phyloP scores from a whole-genome alignment of 257 asterid species.

The Voacanga thouarsii region DNA sequence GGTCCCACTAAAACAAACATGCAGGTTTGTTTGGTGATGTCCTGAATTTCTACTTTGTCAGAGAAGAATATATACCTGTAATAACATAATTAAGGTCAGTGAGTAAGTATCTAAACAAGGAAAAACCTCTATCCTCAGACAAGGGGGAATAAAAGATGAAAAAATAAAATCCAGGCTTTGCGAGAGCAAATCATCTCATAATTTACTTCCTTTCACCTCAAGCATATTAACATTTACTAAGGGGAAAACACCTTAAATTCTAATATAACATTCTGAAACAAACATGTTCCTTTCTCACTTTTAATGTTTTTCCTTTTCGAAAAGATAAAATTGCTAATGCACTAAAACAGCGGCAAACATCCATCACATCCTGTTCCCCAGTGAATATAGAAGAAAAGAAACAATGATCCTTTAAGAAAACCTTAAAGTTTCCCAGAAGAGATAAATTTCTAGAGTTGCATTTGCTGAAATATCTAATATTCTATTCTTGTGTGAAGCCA shows the following conservation, averaged over 20 bases:
- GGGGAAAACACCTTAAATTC: not conserved
- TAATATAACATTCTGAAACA: not conserved
- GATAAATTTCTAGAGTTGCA: not conserved
- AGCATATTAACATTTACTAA: not conserved
- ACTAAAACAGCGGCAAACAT: not conserved
- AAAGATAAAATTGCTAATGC: no score
- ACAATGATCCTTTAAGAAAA: not conserved
- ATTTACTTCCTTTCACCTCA: not conserved
- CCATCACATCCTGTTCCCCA: not conserved
- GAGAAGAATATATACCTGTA: slow-evolving; percentile 86
- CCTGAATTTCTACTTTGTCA: slow-evolving; percentile 90
- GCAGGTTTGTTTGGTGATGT: slow-evolving; percentile 71
- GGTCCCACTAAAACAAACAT: slow-evolving; percentile 82
- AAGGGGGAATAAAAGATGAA: no score
- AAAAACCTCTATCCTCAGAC: slow-evolving; percentile 1
- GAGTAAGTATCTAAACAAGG: slow-evolving; percentile 10
- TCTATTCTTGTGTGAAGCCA: not conserved
- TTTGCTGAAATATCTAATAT: not conserved
- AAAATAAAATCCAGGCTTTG: not conserved
- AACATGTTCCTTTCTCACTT: not conserved
- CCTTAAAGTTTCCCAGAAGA: not conserved
- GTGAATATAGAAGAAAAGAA: not conserved
- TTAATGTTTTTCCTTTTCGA: not conserved
- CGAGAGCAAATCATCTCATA: not conserved
- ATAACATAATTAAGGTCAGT: slow-evolving; percentile 14